Conservation (phyloP, 2,329 filamentous ascomycete genomes). For the Penicillium rolfsii region DNA sequence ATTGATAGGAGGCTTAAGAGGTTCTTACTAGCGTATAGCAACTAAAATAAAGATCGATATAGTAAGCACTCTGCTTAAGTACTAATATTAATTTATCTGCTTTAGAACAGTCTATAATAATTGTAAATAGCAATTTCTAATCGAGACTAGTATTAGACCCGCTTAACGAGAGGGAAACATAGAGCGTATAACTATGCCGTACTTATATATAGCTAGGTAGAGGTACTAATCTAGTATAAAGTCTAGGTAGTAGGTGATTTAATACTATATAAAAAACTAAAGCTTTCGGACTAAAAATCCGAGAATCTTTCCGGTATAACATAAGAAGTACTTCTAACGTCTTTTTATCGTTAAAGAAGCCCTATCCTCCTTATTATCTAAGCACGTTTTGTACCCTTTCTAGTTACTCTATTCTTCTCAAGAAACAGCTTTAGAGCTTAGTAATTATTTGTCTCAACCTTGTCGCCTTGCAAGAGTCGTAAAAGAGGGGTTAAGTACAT, state of each 20-base stretch:
- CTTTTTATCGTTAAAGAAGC: too few species aligned
- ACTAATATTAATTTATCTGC: neutral
- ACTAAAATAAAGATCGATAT: neutral
- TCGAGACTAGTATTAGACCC: neutral
- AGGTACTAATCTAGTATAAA: neutral
- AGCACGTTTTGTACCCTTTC: neutral
- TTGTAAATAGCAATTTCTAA: neutral
- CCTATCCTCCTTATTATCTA: neutral
- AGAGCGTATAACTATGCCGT: neutral
- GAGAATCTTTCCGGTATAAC: neutral
- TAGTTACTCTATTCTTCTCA: neutral
- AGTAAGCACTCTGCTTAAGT: neutral
- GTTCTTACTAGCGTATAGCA: neutral
- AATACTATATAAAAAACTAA: neutral
- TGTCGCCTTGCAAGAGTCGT: neutral
- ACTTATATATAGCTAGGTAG: neutral
- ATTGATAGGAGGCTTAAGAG: neutral
- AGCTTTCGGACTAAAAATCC: neutral
- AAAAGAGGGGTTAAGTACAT: neutral
- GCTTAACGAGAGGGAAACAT: neutral
- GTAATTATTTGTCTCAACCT: neutral
- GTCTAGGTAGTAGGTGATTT: neutral
- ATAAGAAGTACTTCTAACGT: neutral
- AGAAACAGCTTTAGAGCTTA: neutral
- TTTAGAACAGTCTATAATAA: neutral